Evolutionary conservation across 768 basidiomycete genomes (phyloP), one percentile per base, ranked within the genome.

Genomic region (Cyclocybe cylindracea): DNA sequence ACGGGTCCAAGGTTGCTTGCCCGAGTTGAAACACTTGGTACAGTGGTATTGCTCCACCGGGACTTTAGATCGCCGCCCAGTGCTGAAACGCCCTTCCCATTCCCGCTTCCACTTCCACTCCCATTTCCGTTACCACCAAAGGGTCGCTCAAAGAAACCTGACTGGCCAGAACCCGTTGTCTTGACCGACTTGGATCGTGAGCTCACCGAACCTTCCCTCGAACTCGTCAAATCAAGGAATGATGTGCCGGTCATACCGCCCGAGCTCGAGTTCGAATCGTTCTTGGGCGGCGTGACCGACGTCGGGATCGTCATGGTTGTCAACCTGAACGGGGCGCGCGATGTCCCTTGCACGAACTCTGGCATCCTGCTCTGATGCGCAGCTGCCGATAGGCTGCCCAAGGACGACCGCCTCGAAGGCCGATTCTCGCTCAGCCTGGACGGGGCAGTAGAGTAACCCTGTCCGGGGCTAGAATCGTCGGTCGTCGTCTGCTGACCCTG

Each of bases 1-100:
- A 57, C 37, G 51, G 53, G 19, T 38, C 37, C 10, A 46, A 43
- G 37, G 48, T 54, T 33, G 50, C 19, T 29, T 37, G 34, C 35
- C 42, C 40, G 13, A 11, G 62, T 67, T 5, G 55, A 58, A 5
- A 65, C 46, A 19, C 66, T 70, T 2, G 68, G 69, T 4, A 63
- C 65, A 0, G 71, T 76, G 7, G 74, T 73, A 39, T 64, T 70
- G 51, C 76, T 78, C 77, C 75, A 77, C 53, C 77, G 66, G 8
- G 75, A 75, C 53, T 55, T 63, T 7, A 55, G 55, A n/a, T 59
- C 60, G n/a, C 35, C 42, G 10, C 43, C 55, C 35, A 42, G 53
- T 24, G 47, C 3, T 13, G 35, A 10, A 9, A 24, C 35, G 32
- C 44, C 49, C n/a, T 38, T 54, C 32, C 40, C 40, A 5, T 51